Base-by-base conservation (phyloP, 805 yeast genomes). In the Scheffersomyces spartinae region DNA sequence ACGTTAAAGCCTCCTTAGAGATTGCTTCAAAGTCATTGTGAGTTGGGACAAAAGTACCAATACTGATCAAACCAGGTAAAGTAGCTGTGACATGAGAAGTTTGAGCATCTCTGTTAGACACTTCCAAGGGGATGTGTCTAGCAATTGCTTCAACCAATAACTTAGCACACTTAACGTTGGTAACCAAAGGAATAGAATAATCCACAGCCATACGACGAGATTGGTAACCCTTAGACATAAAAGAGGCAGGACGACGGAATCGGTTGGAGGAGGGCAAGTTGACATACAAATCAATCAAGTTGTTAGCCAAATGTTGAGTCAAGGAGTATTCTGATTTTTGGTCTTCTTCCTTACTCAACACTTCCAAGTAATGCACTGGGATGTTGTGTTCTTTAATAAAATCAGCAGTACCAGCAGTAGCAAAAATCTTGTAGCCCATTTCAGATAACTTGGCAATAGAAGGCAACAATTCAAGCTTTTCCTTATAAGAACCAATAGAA, bases 181-280 rank as follows among this genome's bases (percentile, higher is more conserved):
- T 91, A 26, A 91, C 95, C 52, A 91, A 68, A 26, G 99, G 99
- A 49, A 91, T 85, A 26, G 96, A 86, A 54, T 82, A 93, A 60
- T 91, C 99, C 39, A 91, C 96, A 40, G 99, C 98, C 97, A 91
- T 82, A 68, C 99, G 91, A 70, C 99, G 93, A 23, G 97, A 83
- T 56, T 73, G 76, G 69, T 91, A 91, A 53, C 99, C 99, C 63
- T 82, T 85, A 15, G 95, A 83, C 68, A 91, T 84, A 61, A 91
- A 91, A 34, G 88, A 80, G 29, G 99, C 96, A 34, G 99, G 99
- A 60, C 99, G 83, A 55, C 99, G 81, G 75, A 83, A 91, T 52
- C 95, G 71, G 69, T 91, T 91, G 24, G 94, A 67, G 34, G 97
- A 86, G 34, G 99, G 99, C 64, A 91, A 65, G 64, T 91, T 91